Conservation (phyloP, 371 early-diverging fungal species). For the Lichtheimia corymbifera region DNA sequence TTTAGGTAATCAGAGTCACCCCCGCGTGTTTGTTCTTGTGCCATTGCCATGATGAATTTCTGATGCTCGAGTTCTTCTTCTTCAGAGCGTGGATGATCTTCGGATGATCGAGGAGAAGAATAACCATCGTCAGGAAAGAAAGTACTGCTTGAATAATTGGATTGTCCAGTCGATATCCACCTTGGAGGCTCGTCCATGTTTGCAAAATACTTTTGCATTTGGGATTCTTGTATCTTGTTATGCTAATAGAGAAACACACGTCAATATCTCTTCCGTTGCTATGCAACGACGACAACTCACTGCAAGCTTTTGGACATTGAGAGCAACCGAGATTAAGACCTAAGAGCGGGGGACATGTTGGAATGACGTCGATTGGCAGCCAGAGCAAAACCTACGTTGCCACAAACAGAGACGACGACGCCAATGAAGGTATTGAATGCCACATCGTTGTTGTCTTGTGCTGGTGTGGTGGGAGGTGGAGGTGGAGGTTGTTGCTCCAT, state of each 20-base stretch:
- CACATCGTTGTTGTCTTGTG: slow-evolving; percentile 20
- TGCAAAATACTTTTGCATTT: slow-evolving; percentile 47
- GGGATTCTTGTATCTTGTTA: slow-evolving; percentile 46
- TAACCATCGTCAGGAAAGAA: slow-evolving; percentile 55
- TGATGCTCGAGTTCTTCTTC: slow-evolving; percentile 39
- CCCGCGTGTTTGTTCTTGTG: slow-evolving; percentile 39
- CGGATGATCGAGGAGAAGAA: slow-evolving; percentile 48
- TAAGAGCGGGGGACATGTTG: slow-evolving; percentile 14
- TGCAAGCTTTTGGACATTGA: slow-evolving; percentile 73
- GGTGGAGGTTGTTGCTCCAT: slow-evolving; percentile 1
- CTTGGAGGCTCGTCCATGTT: slow-evolving; percentile 49
- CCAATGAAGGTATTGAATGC: slow-evolving; percentile 62
- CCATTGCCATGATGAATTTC: slow-evolving; percentile 44
- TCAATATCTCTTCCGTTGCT: neutral
- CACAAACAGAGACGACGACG: slow-evolving; percentile 61
- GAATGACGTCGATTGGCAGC: no score
- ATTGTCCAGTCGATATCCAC: slow-evolving; percentile 32
- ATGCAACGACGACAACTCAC: slow-evolving; percentile 29
- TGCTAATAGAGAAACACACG: slow-evolving; percentile 25
- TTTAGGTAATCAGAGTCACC: slow-evolving; percentile 54
- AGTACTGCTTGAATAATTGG: slow-evolving; percentile 21
- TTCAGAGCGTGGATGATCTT: slow-evolving; percentile 27
- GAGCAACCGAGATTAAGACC: slow-evolving; percentile 69
- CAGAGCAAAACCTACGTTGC: slow-evolving; percentile 51
- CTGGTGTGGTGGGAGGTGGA: no score